A percentile compares a stretch with the other conserved stretches of the same genome.
phyloP scores from a whole-genome alignment of 202 grass and related monocot species.

The Brachypodium distachyon region DNA sequence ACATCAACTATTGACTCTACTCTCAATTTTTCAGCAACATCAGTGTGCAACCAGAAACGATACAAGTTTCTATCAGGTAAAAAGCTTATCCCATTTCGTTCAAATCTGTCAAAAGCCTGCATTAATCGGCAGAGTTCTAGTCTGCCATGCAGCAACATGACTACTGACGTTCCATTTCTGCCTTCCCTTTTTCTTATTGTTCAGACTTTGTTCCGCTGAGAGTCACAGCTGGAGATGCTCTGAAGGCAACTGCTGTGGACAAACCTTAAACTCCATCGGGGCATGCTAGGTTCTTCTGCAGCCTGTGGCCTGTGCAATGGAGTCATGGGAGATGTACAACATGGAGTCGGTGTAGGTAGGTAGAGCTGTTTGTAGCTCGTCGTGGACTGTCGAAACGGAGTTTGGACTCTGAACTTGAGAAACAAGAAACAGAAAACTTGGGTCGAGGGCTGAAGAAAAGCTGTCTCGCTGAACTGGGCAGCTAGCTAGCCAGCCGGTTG shows the following conservation, averaged over 20 bases:
- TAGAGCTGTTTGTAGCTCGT: background rate
- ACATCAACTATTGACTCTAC: background rate
- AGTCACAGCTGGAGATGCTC: slow-evolving; percentile 46
- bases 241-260: slow-evolving; percentile 17
- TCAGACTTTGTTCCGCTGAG: slow-evolving; percentile 79
- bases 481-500: background rate
- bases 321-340: too few species aligned
- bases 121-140: background rate
- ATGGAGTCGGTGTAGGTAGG: too few species aligned
- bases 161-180: background rate
- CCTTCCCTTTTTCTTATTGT: background rate
- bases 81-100: background rate
- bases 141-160: background rate
- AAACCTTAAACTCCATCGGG: background rate
- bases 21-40: slow-evolving; percentile 48
- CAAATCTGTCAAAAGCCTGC: background rate
- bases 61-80: slow-evolving; percentile 91
- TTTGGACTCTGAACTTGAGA: background rate
- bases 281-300: background rate
- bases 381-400: background rate
- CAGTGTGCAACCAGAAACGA: slow-evolving; percentile 41
- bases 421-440: background rate
- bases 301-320: too few species aligned
- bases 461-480: background rate
- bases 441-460: background rate